phyloP scores from a whole-genome alignment of 2,329 filamentous ascomycete species.

The Penicillium hordei region DNA sequence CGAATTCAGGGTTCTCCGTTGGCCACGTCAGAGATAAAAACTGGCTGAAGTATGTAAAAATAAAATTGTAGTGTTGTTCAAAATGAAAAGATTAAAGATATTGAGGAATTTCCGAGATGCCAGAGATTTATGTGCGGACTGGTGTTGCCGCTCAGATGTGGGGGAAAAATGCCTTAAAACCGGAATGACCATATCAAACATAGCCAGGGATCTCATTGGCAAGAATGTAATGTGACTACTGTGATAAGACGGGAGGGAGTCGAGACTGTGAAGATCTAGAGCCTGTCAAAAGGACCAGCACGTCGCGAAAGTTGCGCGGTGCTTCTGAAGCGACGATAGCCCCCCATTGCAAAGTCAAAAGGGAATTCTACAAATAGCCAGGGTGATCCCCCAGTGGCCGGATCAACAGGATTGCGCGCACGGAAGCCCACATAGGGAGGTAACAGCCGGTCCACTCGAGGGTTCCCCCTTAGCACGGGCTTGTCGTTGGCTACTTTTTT shows the following conservation, averaged over 20 bases:
- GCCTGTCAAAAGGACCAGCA: conserved; percentile 13
- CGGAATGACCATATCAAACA: conserved; percentile 20
- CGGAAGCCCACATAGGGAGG: conserved; percentile 17
- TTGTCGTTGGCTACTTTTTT: conserved; percentile 9
- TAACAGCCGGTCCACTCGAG: conserved; percentile 10
- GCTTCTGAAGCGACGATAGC: conserved; percentile 13
- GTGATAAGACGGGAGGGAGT: conserved; percentile 20
- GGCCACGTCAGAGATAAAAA: conserved; percentile 36
- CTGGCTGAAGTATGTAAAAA: conserved; percentile 7
- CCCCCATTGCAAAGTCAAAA: conserved; percentile 14
- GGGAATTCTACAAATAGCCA: conserved; percentile 17
- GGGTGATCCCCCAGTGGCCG: conserved; percentile 1
- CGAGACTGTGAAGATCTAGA: conserved; percentile 16
- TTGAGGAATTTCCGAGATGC: conserved; percentile 1
- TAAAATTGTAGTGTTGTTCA: conserved; percentile 1
- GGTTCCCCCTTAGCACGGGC: conserved; percentile 3
- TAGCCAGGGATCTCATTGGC: conserved; percentile 29
- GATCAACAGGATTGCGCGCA: conserved; percentile 13
- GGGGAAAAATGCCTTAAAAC: conserved; percentile 14
- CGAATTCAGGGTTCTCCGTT: conserved; percentile 16
- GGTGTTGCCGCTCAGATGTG: conserved; percentile 19
- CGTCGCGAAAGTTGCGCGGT: conserved; percentile 12
- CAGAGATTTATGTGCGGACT: conserved; percentile 20
- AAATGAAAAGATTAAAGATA: not conserved
- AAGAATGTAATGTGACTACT: conserved; percentile 17